phyloP scores from a whole-genome alignment of 2,329 filamentous ascomycete genomes.

The Aspergillus pseudoterreus region DNA sequence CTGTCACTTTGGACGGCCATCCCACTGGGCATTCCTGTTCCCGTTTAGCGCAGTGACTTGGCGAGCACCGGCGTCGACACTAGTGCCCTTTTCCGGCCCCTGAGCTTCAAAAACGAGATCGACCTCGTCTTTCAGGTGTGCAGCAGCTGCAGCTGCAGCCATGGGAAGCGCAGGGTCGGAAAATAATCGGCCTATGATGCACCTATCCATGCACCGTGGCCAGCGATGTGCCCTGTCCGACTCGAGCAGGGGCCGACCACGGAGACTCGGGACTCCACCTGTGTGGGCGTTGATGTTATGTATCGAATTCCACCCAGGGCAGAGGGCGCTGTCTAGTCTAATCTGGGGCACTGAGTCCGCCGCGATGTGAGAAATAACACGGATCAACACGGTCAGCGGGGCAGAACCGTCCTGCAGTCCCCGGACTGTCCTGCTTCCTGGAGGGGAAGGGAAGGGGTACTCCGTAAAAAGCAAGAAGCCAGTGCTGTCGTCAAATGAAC shows the following conservation, averaged over 20 bases:
- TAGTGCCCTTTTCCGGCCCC: not conserved
- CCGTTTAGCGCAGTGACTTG: not conserved
- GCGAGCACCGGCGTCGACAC: not conserved
- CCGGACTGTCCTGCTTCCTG: not conserved
- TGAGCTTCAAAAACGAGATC: too few species aligned
- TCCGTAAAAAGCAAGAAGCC: not conserved
- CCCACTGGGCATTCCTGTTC: not conserved
- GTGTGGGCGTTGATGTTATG: not conserved
- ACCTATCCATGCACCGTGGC: not conserved
- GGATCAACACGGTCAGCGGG: constrained; percentile 11
- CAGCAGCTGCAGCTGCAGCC: not conserved
- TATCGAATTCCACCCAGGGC: not conserved
- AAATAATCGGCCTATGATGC: not conserved
- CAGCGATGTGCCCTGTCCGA: not conserved
- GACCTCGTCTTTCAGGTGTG: too few species aligned
- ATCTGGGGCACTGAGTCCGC: not conserved
- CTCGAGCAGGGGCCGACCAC: too few species aligned
- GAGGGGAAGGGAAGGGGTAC: not conserved
- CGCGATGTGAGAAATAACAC: constrained; percentile 9
- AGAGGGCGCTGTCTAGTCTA: not conserved
- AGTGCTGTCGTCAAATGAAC: not conserved
- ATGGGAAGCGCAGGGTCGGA: not conserved
- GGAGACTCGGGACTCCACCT: not conserved
- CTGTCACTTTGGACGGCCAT: constrained; percentile 11
- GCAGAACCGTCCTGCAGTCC: constrained; percentile 1